Evolutionary conservation across 1,284 basidiomycete genomes (phyloP).

Genomic region (Moniliella sp.): DNA sequence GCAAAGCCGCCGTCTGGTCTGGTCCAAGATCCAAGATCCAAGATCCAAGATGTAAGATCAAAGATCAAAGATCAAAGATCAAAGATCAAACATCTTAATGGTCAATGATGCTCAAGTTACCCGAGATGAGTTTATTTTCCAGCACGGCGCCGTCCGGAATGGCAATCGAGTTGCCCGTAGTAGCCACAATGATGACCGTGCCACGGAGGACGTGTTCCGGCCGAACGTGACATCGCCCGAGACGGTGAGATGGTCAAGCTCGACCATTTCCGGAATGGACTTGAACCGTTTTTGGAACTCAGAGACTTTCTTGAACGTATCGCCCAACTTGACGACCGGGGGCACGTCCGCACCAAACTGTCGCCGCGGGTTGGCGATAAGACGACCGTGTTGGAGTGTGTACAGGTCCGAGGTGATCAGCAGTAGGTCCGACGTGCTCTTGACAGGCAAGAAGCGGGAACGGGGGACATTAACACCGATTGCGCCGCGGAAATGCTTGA

Average conservation of each 20-base stretch:
- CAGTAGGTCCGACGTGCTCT: conserved; percentile 47
- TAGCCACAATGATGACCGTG: conserved; percentile 48
- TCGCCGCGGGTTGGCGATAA: conserved; percentile 46
- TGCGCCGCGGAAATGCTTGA: conserved; percentile 77
- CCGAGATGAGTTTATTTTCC: conserved; percentile 50
- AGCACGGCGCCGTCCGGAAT: conserved; percentile 84
- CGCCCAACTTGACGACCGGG: conserved; percentile 89
- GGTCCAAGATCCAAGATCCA: too few relatives aligned
- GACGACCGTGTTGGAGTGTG: conserved; percentile 75
- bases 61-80: too few relatives aligned
- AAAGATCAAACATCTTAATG: too few relatives aligned
- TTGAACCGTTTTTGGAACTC: conserved; percentile 95
- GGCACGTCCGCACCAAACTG: conserved; percentile 57
- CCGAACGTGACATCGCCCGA: conserved; percentile 91
- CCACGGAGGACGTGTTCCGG: conserved; percentile 53
- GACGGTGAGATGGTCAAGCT: conserved; percentile 87
- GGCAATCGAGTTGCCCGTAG: conserved; percentile 78
- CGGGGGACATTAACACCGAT: conserved; percentile 96
- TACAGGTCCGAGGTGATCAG: conserved; percentile 95
- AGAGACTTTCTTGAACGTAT: conserved; percentile 57
- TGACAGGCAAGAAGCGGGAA: conserved; percentile 82
- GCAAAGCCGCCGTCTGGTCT: too few relatives aligned
- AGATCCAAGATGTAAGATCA: too few relatives aligned
- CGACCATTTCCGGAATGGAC: conserved; percentile 61
- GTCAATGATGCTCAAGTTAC: conserved; percentile 34